Percentiles rank a stretch among this genome's conserved stretches.
phyloP scores from a whole-genome alignment of 352 stramenopile genomes.

The Phytophthora rubi region DNA sequence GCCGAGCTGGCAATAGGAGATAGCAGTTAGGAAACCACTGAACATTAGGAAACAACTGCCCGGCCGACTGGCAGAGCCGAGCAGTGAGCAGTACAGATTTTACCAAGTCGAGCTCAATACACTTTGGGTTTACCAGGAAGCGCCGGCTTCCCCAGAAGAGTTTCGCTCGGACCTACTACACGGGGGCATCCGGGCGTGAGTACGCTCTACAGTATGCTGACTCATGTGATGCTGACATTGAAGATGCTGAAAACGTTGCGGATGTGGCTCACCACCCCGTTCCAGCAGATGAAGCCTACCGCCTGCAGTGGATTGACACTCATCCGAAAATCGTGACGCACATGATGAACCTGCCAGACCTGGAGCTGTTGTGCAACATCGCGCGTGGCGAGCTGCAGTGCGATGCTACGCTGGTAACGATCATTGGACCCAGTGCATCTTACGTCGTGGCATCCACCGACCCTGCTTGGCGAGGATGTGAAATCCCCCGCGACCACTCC shows the following conservation, averaged over 20 bases:
- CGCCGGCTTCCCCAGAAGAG: no score
- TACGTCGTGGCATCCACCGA: constrained; percentile 59
- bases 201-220: constrained; percentile 46
- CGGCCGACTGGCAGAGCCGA: no score
- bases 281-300: constrained; percentile 44
- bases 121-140: no score
- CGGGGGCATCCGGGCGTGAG: constrained; percentile 28
- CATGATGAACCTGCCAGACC: constrained; percentile 58
- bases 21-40: no score
- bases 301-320: constrained; percentile 46
- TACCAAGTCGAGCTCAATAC: no score
- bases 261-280: constrained; percentile 42
- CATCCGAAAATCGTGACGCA: constrained; percentile 40
- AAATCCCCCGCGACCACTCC: constrained; percentile 52
- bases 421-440: constrained; percentile 43
- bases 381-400: constrained; percentile 57
- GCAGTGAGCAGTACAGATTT: no score
- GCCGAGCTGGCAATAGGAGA: no score
- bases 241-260: constrained; percentile 11
- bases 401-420: constrained; percentile 52
- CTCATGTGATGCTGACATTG: constrained; percentile 13
- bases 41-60: no score
- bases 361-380: constrained; percentile 70
- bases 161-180: no score
- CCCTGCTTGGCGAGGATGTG: constrained; percentile 31